Conservation (phyloP, 2,329 filamentous ascomycete genomes). For the Phyllosticta paracitricarpa region DNA sequence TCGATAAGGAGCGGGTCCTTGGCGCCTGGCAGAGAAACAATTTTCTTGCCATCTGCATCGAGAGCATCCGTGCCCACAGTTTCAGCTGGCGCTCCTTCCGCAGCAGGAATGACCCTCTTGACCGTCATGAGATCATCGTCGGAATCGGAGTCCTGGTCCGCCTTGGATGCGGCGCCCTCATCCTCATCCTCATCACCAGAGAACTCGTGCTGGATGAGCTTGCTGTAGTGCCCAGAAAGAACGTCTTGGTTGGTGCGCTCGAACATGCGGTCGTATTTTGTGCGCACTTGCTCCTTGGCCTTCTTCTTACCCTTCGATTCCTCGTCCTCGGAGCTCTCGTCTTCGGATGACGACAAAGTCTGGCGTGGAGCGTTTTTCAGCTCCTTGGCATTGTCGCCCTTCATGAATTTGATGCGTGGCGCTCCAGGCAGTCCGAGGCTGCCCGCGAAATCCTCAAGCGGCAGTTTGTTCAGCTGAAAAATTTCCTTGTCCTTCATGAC, state of each 20-base stretch:
- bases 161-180: conserved; percentile 20
- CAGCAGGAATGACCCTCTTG: conserved; percentile 73
- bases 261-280: conserved; percentile 97
- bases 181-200: conserved; percentile 28
- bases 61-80: conserved; percentile 28
- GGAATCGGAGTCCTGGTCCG: conserved; percentile 39
- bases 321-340: conserved; percentile 39
- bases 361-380: conserved; percentile 76
- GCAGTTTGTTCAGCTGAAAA: conserved; percentile 73
- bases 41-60: conserved; percentile 38
- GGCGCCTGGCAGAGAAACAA: conserved; percentile 56
- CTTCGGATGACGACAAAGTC: conserved; percentile 47
- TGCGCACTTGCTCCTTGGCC: conserved; percentile 67
- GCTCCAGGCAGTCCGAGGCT: conserved; percentile 84
- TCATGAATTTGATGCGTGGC: conserved; percentile 86
- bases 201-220: conserved; percentile 59
- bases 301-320: conserved; percentile 42
- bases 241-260: conserved; percentile 94
- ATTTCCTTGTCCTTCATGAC: conserved; percentile 86
- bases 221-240: conserved; percentile 84
- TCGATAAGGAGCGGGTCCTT: conserved; percentile 70
- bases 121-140: conserved; percentile 79
- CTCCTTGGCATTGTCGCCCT: conserved; percentile 77
- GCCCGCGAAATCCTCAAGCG: conserved; percentile 74
- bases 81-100: conserved; percentile 34